Base-by-base conservation (phyloP, 2,329 filamentous ascomycete genomes). In the Diaporthe velutina region DNA sequence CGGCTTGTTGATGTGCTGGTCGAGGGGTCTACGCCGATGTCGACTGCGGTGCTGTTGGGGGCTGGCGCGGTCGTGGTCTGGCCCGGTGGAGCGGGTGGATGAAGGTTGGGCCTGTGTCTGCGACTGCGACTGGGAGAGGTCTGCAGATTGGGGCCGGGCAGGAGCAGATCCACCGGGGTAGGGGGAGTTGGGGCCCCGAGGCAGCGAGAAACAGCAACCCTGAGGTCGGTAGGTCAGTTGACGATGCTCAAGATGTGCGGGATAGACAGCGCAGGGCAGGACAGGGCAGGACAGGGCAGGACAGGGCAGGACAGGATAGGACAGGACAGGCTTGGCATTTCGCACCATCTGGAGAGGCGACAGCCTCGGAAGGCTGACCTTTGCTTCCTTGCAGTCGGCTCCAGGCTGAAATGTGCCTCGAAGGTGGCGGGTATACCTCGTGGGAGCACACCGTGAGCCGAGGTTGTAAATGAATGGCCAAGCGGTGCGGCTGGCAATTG, bases 1-100 rank as follows among this genome's bases (percentile, higher is more conserved):
- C 1, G 93, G 93, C 78, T 90, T 90, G 79, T 95, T 94, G 80
- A 93, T 93, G 80, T 93, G 93, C 79, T 93, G 89, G 61, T 87
- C 86, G 8, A 92, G 85, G 3, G 88, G 86, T 33, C 52, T 80
- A 81, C 61, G 84, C 57, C 82, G 84, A 66, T 81, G 82, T 30
- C 82, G 83, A 60, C 80, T 81, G 54, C 78, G 78, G 70, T 80
- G 81, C 42, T 68, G 75, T 66, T 74, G 77, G 42, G 76, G 54
- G 55, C 72, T 55, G 76, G 77, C 66, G n/a, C 52, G 74, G 73
- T 61, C 73, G 60, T 74, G 60, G 70, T 80, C 74, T 76, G 80
- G 74, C 57, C 79, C 54, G 73, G 73, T 19, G 76, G 73, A 54
- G 77, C 48, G 70, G 35, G 55, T 25, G 25, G 66, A 61, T 8